Evolutionary conservation across 345 rosid species (phyloP).

Genomic region (Litchi chinensis): DNA sequence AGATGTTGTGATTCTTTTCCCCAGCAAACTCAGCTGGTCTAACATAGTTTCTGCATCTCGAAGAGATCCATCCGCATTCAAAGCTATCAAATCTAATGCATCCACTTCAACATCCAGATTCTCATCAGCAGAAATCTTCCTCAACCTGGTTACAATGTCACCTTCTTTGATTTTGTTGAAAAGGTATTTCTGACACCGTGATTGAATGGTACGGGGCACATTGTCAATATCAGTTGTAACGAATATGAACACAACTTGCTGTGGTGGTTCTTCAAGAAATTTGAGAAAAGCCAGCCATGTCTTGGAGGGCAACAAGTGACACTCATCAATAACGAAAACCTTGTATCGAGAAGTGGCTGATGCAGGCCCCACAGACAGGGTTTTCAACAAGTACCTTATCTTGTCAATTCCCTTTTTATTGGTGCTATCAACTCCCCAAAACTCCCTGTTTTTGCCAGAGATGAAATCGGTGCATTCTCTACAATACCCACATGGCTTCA

Average conservation of each 20-base stretch:
- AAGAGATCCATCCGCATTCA: constrained; percentile 94
- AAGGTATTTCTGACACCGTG: constrained; percentile 89
- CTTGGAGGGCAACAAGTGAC: constrained; percentile 88
- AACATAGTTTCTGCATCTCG: constrained; percentile 98
- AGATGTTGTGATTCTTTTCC: constrained; percentile 78
- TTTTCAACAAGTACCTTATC: constrained; percentile 62
- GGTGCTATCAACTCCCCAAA: constrained; percentile 84
- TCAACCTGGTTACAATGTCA: constrained; percentile 68
- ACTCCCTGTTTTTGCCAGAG: constrained; percentile 66
- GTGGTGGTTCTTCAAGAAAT: constrained; percentile 82
- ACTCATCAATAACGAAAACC: constrained; percentile 84
- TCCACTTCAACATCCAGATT: constrained; percentile 82
- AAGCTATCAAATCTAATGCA: constrained; percentile 91
- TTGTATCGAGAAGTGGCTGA: constrained; percentile 51
- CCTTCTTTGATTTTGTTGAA: constrained; percentile 91
- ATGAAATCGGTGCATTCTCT: constrained; percentile 70
- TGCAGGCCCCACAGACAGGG: constrained; percentile 51
- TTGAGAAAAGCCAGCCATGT: constrained; percentile 89
- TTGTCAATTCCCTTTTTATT: constrained; percentile 68
- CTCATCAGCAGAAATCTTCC: constrained; percentile 70
- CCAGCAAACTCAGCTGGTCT: constrained; percentile 94
- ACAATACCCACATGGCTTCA: constrained; percentile 89
- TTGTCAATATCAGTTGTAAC: constrained; percentile 89
- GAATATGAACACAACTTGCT: constrained; percentile 76
- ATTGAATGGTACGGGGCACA: constrained; percentile 93